Base-by-base conservation (phyloP, 176 grass and related monocot genomes). In the Bolboschoenus planiculmis region DNA sequence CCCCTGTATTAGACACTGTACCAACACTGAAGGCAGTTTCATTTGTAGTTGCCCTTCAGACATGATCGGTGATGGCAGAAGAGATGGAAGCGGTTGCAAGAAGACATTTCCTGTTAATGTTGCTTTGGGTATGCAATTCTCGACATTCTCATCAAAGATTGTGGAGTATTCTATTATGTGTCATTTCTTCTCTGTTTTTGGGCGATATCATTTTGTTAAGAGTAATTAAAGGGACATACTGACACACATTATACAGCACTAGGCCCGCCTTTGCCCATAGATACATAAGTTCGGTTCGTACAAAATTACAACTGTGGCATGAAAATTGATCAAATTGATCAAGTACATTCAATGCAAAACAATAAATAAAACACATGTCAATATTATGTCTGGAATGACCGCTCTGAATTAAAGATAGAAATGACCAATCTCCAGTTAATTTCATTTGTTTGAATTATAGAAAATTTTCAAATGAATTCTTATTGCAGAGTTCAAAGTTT, bases 51-150 rank as follows among this genome's bases (percentile, higher is more conserved):
- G 87, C 20, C 83, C 83, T 11, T 24, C 21, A 16, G 62, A 77
- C 3, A 55, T 26, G 54, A 34, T 3, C 10, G 88, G 84, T 13
- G 84, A 90, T 56, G 84, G 84, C 24, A 60, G 0, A 46, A 81
- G 6, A 43, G 55, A 44, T 0, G 87, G 87, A n/a, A 34, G 16
- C 21, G 87, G 78, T 30, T 89, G 87, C 78, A 15, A 11, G 26
- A 31, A 29, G 13, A 27, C 31, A 33, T 44, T 84, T 9, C 74
- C 68, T 2, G 36, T 84, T 65, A 67, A 26, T 54, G 24, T 81
- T 36, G 29, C 53, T 65, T 60, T 78, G 57, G 47, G 39, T 66
- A 78, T 66, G 3, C 4, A 42, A 64, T 56, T 67, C 39, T 50
- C 5, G 5, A 37, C 44, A 18, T 75, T 47, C 23, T 74, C 0